Evolutionary conservation across 1,284 basidiomycete genomes (phyloP).

Genomic region (Ustilago esculenta): DNA sequence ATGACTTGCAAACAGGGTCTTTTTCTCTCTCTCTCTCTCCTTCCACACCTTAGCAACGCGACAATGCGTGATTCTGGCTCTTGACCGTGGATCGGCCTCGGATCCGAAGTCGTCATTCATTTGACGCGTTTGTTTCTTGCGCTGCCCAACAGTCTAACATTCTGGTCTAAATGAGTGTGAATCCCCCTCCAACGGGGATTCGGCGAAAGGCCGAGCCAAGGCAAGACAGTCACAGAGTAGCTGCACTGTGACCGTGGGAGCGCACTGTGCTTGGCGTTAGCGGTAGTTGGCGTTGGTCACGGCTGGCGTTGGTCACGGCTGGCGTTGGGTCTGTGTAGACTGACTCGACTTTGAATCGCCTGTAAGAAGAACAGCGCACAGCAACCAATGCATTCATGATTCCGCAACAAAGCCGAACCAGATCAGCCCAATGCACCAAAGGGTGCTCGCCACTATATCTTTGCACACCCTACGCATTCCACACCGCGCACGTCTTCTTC

Average conservation of each 20-base stretch:
- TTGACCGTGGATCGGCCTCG: conserved; percentile 20
- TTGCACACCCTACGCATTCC: not conserved
- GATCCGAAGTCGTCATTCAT: too few relatives aligned
- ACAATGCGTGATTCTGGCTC: not conserved
- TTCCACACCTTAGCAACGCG: too few relatives aligned
- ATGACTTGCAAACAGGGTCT: conserved; percentile 2
- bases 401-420: conserved; percentile 7
- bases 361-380: not conserved
- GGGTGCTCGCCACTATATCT: conserved; percentile 3
- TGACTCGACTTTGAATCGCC: conserved; percentile 29
- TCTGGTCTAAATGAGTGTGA: too few relatives aligned
- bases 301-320: too few relatives aligned
- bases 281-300: too few relatives aligned
- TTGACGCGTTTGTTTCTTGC: too few relatives aligned
- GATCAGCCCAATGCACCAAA: not conserved
- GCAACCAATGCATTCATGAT: too few relatives aligned
- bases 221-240: too few relatives aligned
- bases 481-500: too few relatives aligned
- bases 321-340: too few relatives aligned
- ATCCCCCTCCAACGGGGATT: conserved; percentile 6
- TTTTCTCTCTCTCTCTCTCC: not conserved
- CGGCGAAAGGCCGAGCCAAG: conserved; percentile 29
- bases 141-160: conserved; percentile 29
- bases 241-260: too few relatives aligned
- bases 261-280: too few relatives aligned